These are phyloP conservation scores for Avena sativa DNA, from an alignment of 176 grass and related monocot genomes.

Conservation along the genomic window DNA sequence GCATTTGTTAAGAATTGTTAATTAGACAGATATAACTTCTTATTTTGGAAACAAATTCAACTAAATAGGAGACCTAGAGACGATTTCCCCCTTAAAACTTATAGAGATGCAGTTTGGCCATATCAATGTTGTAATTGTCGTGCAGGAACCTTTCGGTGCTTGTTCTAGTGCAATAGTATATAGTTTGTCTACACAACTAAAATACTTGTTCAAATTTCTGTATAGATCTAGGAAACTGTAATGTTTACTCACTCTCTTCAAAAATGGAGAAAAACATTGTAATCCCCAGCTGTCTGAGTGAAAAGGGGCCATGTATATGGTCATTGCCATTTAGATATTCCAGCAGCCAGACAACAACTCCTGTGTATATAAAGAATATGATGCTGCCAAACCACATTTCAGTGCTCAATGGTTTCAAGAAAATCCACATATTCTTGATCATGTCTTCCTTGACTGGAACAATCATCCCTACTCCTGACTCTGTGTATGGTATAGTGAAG, in stretches of 20 bases:
- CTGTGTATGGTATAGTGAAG: conserved; percentile 57
- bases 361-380: conserved; percentile 51
- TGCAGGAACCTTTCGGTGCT: not conserved
- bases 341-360: conserved; percentile 43
- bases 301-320: not conserved
- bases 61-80: not conserved
- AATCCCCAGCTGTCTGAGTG: conserved; percentile 27
- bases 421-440: conserved; percentile 40
- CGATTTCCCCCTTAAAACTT: not conserved
- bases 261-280: conserved; percentile 36
- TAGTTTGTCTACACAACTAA: not conserved
- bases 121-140: not conserved
- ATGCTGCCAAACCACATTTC: conserved; percentile 41
- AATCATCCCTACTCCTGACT: conserved; percentile 52
- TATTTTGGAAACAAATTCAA: not conserved
- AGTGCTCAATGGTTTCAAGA: conserved; percentile 40
- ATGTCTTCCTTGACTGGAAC: conserved; percentile 34
- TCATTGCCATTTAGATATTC: conserved; percentile 32
- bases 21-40: not conserved
- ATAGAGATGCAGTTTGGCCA: not conserved
- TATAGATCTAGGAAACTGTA: not conserved
- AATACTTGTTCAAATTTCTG: not conserved
- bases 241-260: conserved; percentile 40
- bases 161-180: not conserved
- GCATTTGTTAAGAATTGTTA: not conserved